Base-by-base conservation (phyloP, 2,329 filamentous ascomycete genomes). In the Malbranchea zuffiana region DNA sequence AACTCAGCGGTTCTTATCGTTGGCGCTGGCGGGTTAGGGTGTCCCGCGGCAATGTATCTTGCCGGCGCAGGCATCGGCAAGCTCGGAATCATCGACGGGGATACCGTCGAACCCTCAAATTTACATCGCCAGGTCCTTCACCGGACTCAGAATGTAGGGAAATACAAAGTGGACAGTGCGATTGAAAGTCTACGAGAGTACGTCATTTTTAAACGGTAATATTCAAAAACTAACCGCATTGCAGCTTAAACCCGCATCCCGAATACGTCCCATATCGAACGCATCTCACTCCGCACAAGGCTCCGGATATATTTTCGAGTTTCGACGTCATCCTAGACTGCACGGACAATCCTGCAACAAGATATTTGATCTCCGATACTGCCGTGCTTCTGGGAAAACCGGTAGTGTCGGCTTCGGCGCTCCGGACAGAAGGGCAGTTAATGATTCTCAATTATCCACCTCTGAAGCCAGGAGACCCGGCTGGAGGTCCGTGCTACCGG, bases 301-400 rank as follows among this genome's bases (percentile, higher is more conserved):
- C 85, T 0, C 61, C 75, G 5, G 57, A 66, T 0, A 75, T 85
- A 26, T 74, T 93, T 39, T 61, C 66, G 0, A 50, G 65, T 3
- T 96, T 93, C 54, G 84, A 94, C 50, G 49, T 95, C 1, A 75
- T 96, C 1, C 75, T 98, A 8, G 90, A 98, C 59, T 98, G 90
- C 57, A 96, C 88, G 6, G 90, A 98, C 59, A 86, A 88, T 46
- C 88, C 90, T 0, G 80, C 83, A 1, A 83, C 85, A 0, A 82
- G 90, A 28, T 96, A 98, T 56, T 72, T 96, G 30, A 83, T 96
- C 46, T 94, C 85, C 0, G 90, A 98, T 54, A 74, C 82, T 11
- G 92, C 85, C 48, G 81, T 95, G 6, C 66, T 94, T 3, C 68
- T 87, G 1, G 63, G 70, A 2, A 90, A 85, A 52, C 78, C 84